Evolutionary conservation across 805 yeast species (phyloP).

Genomic region (Debaryomyces prosopidis): DNA sequence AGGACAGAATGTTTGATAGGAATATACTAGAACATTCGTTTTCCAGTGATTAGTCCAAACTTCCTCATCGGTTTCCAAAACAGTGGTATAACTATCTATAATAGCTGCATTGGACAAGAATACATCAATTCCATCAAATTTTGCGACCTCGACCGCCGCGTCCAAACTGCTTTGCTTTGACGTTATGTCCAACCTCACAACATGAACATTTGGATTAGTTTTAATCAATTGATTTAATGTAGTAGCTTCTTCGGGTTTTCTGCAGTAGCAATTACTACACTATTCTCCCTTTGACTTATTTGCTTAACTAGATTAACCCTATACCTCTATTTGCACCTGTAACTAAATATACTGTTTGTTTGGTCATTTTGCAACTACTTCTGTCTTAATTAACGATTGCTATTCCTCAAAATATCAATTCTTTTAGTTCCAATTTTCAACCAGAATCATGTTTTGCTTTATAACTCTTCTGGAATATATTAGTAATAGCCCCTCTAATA

Average conservation of each 20-base stretch:
- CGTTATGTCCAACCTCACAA: conserved; percentile 20
- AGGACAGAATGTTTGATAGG: conserved; percentile 24
- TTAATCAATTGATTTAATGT: conserved; percentile 7
- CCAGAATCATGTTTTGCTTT: no score
- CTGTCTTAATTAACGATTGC: no score
- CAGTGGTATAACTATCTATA: conserved; percentile 11
- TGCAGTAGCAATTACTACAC: conserved; percentile 21
- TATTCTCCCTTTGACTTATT: conserved; percentile 16
- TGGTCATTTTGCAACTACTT: conserved; percentile 3
- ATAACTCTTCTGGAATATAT: no score
- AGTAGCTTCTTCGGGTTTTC: conserved; percentile 7
- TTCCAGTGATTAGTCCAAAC: conserved; percentile 14
- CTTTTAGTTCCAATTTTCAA: no score
- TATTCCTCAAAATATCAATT: no score
- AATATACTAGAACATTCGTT: conserved; percentile 2
- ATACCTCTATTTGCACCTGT: conserved; percentile 46
- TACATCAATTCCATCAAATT: conserved; percentile 22
- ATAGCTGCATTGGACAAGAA: conserved; percentile 36
- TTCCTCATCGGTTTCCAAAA: conserved; percentile 16
- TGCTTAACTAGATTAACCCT: conserved; percentile 32
- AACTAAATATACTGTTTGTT: conserved; percentile 24
- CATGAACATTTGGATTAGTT: conserved; percentile 14
- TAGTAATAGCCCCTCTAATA: no score
- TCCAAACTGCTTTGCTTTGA: conserved; percentile 13
- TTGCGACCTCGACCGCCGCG: background rate